Evolutionary conservation across 2,329 filamentous ascomycete species (phyloP).

Genomic region (Exserohilum turcica): DNA sequence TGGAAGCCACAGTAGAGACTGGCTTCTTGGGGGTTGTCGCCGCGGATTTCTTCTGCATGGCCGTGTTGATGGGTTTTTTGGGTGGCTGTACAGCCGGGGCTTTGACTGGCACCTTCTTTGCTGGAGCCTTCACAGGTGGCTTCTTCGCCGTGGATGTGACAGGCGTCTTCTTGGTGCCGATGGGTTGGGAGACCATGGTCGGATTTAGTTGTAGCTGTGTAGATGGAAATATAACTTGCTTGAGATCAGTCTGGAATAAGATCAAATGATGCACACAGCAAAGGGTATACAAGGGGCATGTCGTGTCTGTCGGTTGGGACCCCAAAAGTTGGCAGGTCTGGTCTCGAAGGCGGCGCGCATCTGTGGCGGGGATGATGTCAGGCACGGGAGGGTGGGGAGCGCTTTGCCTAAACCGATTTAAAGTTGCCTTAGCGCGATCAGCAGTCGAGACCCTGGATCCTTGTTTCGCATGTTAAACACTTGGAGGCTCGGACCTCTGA

Average conservation of each 20-base stretch:
- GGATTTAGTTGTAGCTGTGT: not conserved
- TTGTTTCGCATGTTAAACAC: constrained; percentile 25
- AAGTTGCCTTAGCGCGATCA: constrained; percentile 32
- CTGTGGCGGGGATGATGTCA: constrained; percentile 35
- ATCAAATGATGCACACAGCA: not conserved
- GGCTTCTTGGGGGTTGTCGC: constrained; percentile 9
- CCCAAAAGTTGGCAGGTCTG: constrained; percentile 22
- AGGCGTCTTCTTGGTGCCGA: constrained; percentile 33
- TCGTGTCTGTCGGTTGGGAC: not conserved
- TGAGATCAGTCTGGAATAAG: not conserved
- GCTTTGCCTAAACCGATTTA: constrained; percentile 24
- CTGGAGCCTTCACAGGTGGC: constrained; percentile 10
- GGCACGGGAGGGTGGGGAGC: constrained; percentile 20
- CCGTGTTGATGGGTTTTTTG: constrained; percentile 25
- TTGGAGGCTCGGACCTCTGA: constrained; percentile 8
- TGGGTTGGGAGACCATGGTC: constrained; percentile 34
- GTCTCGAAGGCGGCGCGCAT: constrained; percentile 7
- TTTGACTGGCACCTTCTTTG: constrained; percentile 7
- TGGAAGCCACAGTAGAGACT: constrained; percentile 5
- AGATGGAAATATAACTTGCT: not conserved
- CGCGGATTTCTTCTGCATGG: constrained; percentile 25
- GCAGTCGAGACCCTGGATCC: constrained; percentile 27
- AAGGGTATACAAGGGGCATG: constrained; percentile 1
- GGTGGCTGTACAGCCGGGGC: constrained; percentile 16
- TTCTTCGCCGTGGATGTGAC: constrained; percentile 26